These are phyloP conservation scores for Mycena vitilis DNA, from an alignment of 768 basidiomycete species.

Conservation along the genomic window DNA sequence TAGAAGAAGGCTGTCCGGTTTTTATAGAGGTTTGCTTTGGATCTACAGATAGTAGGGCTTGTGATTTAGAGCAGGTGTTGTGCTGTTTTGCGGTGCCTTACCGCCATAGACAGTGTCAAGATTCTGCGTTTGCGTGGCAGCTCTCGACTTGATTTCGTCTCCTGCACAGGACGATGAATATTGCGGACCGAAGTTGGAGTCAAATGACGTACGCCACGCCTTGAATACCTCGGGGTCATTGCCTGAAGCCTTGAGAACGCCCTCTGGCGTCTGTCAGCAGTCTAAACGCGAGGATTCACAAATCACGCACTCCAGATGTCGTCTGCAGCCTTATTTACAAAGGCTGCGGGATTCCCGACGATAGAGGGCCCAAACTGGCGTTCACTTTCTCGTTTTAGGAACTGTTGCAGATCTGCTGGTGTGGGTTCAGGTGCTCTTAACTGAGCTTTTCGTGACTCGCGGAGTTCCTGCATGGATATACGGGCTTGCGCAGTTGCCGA, in stretches of 20 bases:
- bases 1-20: not conserved
- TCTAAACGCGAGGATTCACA: not conserved
- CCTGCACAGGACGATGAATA: slow-evolving; percentile 16
- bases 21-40: not conserved
- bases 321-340: slow-evolving; percentile 30
- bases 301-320: slow-evolving; percentile 32
- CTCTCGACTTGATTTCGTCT: slow-evolving; percentile 28
- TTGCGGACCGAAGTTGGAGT: not conserved
- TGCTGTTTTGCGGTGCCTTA: not conserved
- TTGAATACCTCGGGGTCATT: slow-evolving; percentile 31
- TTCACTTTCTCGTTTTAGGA: slow-evolving; percentile 27
- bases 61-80: no score
- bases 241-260: slow-evolving; percentile 23
- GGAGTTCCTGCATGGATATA: slow-evolving; percentile 22
- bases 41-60: not conserved
- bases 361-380: slow-evolving; percentile 24
- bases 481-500: slow-evolving; percentile 25
- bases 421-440: not conserved
- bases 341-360: slow-evolving; percentile 13
- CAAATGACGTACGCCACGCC: slow-evolving; percentile 28
- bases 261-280: slow-evolving; percentile 21
- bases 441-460: not conserved
- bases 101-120: not conserved
- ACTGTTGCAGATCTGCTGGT: slow-evolving; percentile 20
- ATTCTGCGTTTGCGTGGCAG: slow-evolving; percentile 3